Base-by-base conservation (phyloP, 139 green algal species). In the Pseudopediastrum boryanum region DNA sequence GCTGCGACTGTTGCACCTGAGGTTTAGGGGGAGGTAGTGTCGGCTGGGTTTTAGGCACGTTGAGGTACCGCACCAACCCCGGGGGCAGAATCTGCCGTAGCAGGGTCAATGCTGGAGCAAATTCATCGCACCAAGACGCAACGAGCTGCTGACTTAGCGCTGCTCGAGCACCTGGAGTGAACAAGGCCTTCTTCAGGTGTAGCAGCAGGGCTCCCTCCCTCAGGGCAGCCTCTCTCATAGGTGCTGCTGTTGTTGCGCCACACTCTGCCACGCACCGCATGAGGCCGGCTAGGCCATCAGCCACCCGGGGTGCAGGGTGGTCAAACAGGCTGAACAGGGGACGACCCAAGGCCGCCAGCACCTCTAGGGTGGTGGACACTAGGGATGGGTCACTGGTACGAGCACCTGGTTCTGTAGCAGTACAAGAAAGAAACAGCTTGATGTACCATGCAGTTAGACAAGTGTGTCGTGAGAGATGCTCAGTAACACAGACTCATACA, bases 211-310 rank as follows among this genome's bases (percentile, higher is more conserved):
- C 94, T 4, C 94, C 94, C 80, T 98, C 92, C 0, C 83, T 46
- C 19, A 98, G 85, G 0, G 94, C 94, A 1, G 92, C 93, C 25
- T 94, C 90, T 1, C 94, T 87, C 89, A 98, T 94, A 25, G 94
- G 94, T 31, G 83, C 89, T 0, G 94, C 94, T 9, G 94, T 89
- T 2, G 54, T 83, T 1, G 90, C 82, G 6, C 94, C 94, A 23
- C 85, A 73, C 65, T 94, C 89, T 5, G 93, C 94, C 3, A 97
- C 78, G 0, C 88, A 88, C 3, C 88, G 83, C 94, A 97, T 97
- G 16, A 97, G 61, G 33, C 94, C 71, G 2, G 91, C 90, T 2
- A 86, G 85, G 9, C 80, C 90, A 4, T 95, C 85, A 0, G 84
- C 71, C 13, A 95, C 92, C 13, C 82, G 76, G 4, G 76, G 62